These are phyloP conservation scores for Escallonia rubra DNA, from an alignment of 129 eudicot species.

Conservation along the genomic window DNA sequence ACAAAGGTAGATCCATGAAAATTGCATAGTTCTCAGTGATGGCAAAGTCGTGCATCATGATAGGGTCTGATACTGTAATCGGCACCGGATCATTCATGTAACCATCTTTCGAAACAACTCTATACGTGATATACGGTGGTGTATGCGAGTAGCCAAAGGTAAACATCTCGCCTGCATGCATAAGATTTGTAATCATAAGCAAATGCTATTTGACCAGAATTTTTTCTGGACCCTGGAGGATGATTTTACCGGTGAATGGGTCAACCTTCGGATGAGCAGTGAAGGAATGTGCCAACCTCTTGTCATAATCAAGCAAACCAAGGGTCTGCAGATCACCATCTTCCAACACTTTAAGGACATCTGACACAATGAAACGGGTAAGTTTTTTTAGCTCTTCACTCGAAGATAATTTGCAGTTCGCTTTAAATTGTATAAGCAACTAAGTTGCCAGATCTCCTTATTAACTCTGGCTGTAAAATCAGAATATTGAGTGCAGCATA, in stretches of 20 bases:
- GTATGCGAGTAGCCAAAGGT: conserved; percentile 81
- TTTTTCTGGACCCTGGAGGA: background rate
- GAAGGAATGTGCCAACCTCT: conserved; percentile 80
- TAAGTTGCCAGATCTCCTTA: background rate
- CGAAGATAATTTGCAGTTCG: background rate
- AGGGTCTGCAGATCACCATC: conserved; percentile 97
- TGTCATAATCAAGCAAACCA: conserved; percentile 95
- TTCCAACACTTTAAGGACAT: conserved; percentile 84
- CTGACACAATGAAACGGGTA: conserved; percentile 28
- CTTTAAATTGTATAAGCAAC: background rate
- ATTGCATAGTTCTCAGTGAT: conserved; percentile 92
- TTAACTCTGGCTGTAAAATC: background rate
- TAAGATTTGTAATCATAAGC: conserved; percentile 1
- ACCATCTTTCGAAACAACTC: conserved; percentile 91
- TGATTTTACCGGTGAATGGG: conserved; percentile 71
- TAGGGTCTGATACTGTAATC: conserved; percentile 63
- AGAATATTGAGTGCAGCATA: too few relatives aligned
- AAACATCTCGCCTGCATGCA: conserved; percentile 86
- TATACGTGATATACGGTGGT: conserved; percentile 77
- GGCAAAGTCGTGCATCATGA: conserved; percentile 98
- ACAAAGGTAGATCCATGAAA: conserved; percentile 88
- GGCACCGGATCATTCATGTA: conserved; percentile 93
- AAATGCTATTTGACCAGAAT: conserved; percentile 1
- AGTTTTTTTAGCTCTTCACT: background rate
- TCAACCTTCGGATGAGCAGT: conserved; percentile 99